phyloP scores from a whole-genome alignment of 2,329 filamentous ascomycete genomes.

The Sclerotinia nivalis region DNA sequence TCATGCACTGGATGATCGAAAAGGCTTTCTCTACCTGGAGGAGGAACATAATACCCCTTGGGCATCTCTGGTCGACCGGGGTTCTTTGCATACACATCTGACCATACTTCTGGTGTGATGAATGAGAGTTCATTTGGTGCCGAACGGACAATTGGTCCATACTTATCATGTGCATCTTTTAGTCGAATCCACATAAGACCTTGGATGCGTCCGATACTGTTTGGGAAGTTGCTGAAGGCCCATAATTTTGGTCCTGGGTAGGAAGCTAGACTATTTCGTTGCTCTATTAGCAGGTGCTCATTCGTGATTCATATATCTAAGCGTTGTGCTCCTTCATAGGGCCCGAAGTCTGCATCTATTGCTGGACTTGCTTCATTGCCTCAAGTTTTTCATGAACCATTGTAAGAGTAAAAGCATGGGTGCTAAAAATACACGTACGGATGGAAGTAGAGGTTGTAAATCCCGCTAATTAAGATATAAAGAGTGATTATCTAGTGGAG shows the following conservation, averaged over 20 bases:
- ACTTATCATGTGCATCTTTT: neutral
- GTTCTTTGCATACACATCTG: neutral
- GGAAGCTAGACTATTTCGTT: neutral
- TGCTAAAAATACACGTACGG: neutral
- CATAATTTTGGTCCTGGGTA: neutral
- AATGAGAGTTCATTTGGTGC: slow-evolving; percentile 7
- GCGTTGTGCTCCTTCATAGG: neutral
- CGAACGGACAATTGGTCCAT: neutral
- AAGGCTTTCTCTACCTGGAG: neutral
- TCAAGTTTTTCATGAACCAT: neutral
- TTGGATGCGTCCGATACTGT: slow-evolving; percentile 5
- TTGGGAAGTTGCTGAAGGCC: slow-evolving; percentile 6
- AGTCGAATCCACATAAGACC: neutral
- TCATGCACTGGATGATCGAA: neutral
- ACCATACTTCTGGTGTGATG: slow-evolving; percentile 4
- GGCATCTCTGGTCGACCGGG: neutral
- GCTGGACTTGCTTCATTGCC: too few relatives aligned
- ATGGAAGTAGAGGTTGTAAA: slow-evolving; percentile 4
- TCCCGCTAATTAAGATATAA: neutral
- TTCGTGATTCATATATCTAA: neutral
- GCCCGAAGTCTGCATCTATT: too few relatives aligned
- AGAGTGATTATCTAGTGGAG: neutral
- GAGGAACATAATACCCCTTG: neutral
- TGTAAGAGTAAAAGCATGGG: neutral
- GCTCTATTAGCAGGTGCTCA: neutral